Evolutionary conservation across 2,329 filamentous ascomycete species (phyloP).

Genomic region (Stagonosporopsis tanaceti): DNA sequence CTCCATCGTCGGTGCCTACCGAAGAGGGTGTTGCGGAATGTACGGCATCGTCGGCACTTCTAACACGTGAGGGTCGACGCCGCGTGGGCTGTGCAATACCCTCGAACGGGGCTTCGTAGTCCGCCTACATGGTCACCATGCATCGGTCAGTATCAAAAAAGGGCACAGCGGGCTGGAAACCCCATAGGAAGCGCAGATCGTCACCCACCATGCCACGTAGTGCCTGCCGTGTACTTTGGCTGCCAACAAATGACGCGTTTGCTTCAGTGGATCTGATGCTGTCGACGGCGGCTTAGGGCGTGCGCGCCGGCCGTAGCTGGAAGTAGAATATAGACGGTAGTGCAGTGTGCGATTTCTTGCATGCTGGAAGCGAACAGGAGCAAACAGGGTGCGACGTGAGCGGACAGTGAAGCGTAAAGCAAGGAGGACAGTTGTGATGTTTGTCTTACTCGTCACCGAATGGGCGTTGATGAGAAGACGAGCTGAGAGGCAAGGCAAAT

Average conservation of each 20-base stretch:
- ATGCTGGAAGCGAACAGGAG: conserved; percentile 46
- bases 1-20: conserved; percentile 34
- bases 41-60: conserved; percentile 28
- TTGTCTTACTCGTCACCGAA: conserved; percentile 23
- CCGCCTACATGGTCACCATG: conserved; percentile 35
- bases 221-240: conserved; percentile 30
- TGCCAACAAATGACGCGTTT: conserved; percentile 36
- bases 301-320: conserved; percentile 30
- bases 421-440: conserved; percentile 33
- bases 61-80: conserved; percentile 38
- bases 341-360: conserved; percentile 47
- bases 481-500: conserved; percentile 14
- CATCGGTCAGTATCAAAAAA: conserved; percentile 29
- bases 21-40: conserved; percentile 29
- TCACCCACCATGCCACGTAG: conserved; percentile 51
- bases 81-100: conserved; percentile 30
- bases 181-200: conserved; percentile 31
- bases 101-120: conserved; percentile 36
- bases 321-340: conserved; percentile 31
- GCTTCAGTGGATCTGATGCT: conserved; percentile 47
- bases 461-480: conserved; percentile 11
- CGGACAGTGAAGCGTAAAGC: conserved; percentile 39
- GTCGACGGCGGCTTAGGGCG: conserved; percentile 31
- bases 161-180: conserved; percentile 15
- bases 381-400: conserved; percentile 43